Evolutionary conservation across 371 early-diverging fungal genomes (phyloP).

Genomic region (Mucor plumbeus): DNA sequence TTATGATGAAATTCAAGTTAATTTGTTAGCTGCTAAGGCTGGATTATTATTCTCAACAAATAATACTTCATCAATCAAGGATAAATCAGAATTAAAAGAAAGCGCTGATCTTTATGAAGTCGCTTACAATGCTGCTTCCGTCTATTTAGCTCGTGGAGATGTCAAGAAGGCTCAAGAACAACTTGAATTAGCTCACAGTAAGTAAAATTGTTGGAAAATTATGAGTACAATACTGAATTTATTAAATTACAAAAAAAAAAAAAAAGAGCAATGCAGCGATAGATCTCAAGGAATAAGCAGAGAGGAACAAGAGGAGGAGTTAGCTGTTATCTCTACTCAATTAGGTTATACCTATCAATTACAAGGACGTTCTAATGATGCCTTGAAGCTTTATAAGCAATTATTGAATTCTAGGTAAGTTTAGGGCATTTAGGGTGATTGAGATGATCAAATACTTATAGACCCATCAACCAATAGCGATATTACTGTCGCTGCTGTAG

Average conservation of each 20-base stretch:
- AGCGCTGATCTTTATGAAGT: slow-evolving; percentile 66
- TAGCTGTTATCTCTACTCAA: slow-evolving; percentile 72
- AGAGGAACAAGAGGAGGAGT: slow-evolving; percentile 73
- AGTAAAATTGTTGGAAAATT: slow-evolving; percentile 10
- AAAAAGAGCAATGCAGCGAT: slow-evolving; percentile 44
- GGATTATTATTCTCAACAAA: slow-evolving; percentile 58
- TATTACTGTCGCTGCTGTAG: slow-evolving; percentile 63
- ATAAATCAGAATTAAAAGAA: slow-evolving; percentile 17
- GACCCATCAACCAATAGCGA: slow-evolving; percentile 32
- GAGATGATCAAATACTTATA: slow-evolving; percentile 3
- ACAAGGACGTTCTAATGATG: slow-evolving; percentile 62
- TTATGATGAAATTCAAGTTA: slow-evolving; percentile 54
- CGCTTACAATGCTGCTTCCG: slow-evolving; percentile 73
- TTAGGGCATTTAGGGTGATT: no score
- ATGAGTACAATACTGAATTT: not conserved
- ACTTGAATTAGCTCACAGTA: slow-evolving; percentile 63
- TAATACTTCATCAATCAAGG: slow-evolving; percentile 24
- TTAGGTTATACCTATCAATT: slow-evolving; percentile 77
- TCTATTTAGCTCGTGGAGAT: slow-evolving; percentile 61
- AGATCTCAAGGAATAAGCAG: slow-evolving; percentile 48
- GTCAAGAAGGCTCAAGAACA: slow-evolving; percentile 60
- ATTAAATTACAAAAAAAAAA: slow-evolving; percentile 19
- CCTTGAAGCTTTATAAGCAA: slow-evolving; percentile 66
- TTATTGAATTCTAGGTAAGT: slow-evolving; percentile 66
- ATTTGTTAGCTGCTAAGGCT: slow-evolving; percentile 71